Evolutionary conservation across 2,329 filamentous ascomycete species (phyloP), one percentile per base, ranked within the genome.

Genomic region (Epichloe hybrida): DNA sequence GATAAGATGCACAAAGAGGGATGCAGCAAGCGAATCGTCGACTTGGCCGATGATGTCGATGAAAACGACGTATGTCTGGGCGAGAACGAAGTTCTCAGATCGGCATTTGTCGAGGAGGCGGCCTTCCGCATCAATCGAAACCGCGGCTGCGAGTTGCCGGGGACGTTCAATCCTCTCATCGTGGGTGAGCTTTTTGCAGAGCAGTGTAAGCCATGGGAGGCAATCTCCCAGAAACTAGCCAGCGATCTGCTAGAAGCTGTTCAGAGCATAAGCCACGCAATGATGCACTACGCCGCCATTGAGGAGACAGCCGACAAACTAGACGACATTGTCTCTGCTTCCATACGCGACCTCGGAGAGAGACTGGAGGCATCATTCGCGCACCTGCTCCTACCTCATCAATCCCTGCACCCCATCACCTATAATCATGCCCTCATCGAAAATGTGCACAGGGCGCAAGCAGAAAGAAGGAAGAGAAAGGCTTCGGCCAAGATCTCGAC

Each of bases 181-280:
- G 71, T 85, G 0, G 66, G 67, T 0, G 74, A 83, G 17, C 61
- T 86, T 0, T 86, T 86, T 57, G 64, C 65, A n/a, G 72, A 81
- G 49, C 80, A 85, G 52, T 79, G 73, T 0, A 48, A 56, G 5
- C 73, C 72, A 0, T 86, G 80, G 82, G 61, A 70, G 45, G 38
- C 51, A 0, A 68, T 78, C 31, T 75, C 72, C 0, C 37, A 46
- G 36, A n/a, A 12, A 3, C 47, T 52, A 27, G 37, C 44, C 15
- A 37, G 42, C 12, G 41, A 50, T 5, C n/a, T 55, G 15, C 5
- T 53, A 7, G 60, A 39, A 11, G 53, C 53, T 6, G 54, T 55
- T 9, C 17, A 34, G 2, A 8, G 46, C 4, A 54, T 55, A 20
- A 27, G 51, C 12, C 46, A 39, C 2, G 48, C 47, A 4, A 40